Evolutionary conservation across 106 monocot species (phyloP).

Genomic region (Allium cepa): DNA sequence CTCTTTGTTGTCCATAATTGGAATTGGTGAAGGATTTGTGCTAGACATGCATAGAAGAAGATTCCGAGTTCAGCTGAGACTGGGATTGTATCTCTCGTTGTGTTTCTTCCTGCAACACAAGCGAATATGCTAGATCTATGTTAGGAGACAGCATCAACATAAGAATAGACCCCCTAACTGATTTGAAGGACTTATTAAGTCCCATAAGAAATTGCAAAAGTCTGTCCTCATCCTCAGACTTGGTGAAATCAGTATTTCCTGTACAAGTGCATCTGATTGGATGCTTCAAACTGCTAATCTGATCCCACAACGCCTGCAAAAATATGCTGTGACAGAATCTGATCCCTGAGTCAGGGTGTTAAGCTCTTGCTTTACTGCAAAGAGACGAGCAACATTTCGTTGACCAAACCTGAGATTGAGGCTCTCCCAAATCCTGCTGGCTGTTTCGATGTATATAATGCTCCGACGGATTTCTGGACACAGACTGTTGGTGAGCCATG

Average conservation of each 20-base stretch:
- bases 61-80: not conserved
- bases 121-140: not conserved
- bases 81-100: not conserved
- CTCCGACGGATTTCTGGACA: not conserved
- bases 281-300: not conserved
- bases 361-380: not conserved
- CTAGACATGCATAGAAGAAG: not conserved
- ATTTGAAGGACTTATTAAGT: not conserved
- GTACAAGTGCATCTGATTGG: not conserved
- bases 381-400: not conserved
- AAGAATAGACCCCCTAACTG: too few relatives aligned
- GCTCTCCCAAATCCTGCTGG: not conserved
- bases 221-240: not conserved
- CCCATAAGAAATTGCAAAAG: not conserved
- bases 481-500: not conserved
- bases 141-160: not conserved
- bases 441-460: not conserved
- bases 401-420: not conserved
- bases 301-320: not conserved
- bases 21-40: not conserved
- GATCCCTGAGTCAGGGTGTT: not conserved
- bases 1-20: not conserved
- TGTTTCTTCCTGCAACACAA: not conserved
- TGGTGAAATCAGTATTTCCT: not conserved
- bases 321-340: not conserved